A percentile compares a stretch with the other conserved stretches of the same genome.
These are phyloP conservation scores for Mycena amicta DNA, from an alignment of 768 basidiomycete genomes.

Conservation along the genomic window DNA sequence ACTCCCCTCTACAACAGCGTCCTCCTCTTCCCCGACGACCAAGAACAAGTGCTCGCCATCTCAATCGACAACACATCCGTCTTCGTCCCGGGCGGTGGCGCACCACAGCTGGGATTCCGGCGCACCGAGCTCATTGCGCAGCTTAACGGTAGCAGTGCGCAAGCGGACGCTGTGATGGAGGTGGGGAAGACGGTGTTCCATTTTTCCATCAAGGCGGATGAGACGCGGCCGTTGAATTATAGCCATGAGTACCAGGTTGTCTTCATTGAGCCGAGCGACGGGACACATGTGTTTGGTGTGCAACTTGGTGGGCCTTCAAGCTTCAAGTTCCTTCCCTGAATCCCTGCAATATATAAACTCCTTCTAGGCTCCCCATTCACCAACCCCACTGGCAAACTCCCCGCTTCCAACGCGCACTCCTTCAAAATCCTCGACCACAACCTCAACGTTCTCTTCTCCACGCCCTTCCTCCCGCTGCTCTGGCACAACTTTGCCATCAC, in stretches of 20 bases:
- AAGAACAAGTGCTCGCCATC: slow-evolving; percentile 53
- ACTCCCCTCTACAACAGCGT: slow-evolving; percentile 49
- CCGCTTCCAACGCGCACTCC: slow-evolving; percentile 44
- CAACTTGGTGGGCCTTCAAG: slow-evolving; percentile 57
- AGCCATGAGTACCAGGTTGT: slow-evolving; percentile 65
- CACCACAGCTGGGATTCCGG: slow-evolving; percentile 58
- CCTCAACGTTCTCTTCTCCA: slow-evolving; percentile 49
- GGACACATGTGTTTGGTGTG: slow-evolving; percentile 60
- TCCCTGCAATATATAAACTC: background rate
- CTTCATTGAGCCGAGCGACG: slow-evolving; percentile 63
- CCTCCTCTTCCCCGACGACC: slow-evolving; percentile 23
- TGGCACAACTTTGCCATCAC: slow-evolving; percentile 68
- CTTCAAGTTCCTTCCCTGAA: background rate
- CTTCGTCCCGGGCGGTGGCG: slow-evolving; percentile 52
- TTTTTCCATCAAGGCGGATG: slow-evolving; percentile 48
- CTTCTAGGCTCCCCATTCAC: slow-evolving; percentile 61
- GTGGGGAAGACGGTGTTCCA: slow-evolving; percentile 50
- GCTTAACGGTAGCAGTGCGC: slow-evolving; percentile 38
- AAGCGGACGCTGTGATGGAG: slow-evolving; percentile 44
- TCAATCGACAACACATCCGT: slow-evolving; percentile 61
- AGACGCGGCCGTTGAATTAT: slow-evolving; percentile 48
- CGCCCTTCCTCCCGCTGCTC: slow-evolving; percentile 41
- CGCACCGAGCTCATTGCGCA: slow-evolving; percentile 62
- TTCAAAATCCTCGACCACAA: slow-evolving; percentile 63
- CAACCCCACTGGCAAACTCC: slow-evolving; percentile 46